These are phyloP conservation scores for barrel medic (Medicago truncatula) DNA, from an alignment of 306 rosid genomes.

Conservation along the genomic window MtrunA17r5.0-ANR NC_053045.1:29203001-29203500, in stretches of 20 bases:
- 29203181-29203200: neutral
- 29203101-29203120: neutral
- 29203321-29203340: slow-evolving; percentile 93
- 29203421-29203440: no score
- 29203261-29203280: slow-evolving; percentile 93
- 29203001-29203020: no score
- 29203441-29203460: no score
- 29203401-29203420: neutral
- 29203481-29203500: no score
- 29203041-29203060: neutral
- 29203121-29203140: slow-evolving; percentile 29
- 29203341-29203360: slow-evolving; percentile 99
- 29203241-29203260: slow-evolving; percentile 44
- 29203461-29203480: no score
- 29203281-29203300: slow-evolving; percentile 87
- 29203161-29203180: neutral
- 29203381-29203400: slow-evolving; percentile 18
- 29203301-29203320: slow-evolving; percentile 93
- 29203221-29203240: neutral
- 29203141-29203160: slow-evolving; percentile 18
- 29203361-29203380: slow-evolving; percentile 76
- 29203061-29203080: no score
- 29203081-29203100: no score
- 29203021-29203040: no score
- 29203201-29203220: neutral